phyloP scores from a whole-genome alignment of 2,329 filamentous ascomycete genomes.

The Chrysoporthe cubensis region DNA sequence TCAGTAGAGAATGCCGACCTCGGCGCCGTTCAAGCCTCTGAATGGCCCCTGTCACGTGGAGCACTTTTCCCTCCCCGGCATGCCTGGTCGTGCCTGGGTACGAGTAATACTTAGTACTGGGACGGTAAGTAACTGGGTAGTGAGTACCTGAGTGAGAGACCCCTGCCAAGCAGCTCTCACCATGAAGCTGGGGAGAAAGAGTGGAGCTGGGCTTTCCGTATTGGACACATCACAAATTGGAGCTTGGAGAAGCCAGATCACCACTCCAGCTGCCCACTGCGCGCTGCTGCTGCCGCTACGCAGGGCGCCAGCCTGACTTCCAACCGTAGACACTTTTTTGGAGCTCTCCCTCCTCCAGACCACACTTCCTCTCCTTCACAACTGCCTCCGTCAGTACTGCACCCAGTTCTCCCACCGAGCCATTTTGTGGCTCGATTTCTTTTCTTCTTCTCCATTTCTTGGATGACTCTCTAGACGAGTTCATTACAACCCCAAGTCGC shows the following conservation, averaged over 20 bases:
- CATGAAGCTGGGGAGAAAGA: not conserved
- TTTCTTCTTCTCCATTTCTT: slow-evolving; percentile 33
- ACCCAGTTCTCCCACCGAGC: slow-evolving; percentile 31
- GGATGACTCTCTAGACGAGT: slow-evolving; percentile 32
- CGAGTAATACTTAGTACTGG: not conserved
- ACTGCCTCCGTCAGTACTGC: slow-evolving; percentile 24
- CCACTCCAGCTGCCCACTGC: slow-evolving; percentile 6
- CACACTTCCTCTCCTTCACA: slow-evolving; percentile 32
- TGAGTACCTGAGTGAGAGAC: no score
- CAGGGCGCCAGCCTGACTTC: slow-evolving; percentile 8
- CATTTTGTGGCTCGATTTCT: slow-evolving; percentile 38
- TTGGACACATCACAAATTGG: slow-evolving; percentile 36
- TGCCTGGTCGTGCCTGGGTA: not conserved
- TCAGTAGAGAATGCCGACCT: slow-evolving; percentile 6
- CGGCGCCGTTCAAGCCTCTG: slow-evolving; percentile 15
- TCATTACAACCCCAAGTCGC: slow-evolving; percentile 34
- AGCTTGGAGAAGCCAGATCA: slow-evolving; percentile 38
- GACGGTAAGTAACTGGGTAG: no score
- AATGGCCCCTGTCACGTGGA: slow-evolving; percentile 23
- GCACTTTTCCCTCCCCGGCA: not conserved
- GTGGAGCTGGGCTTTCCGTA: slow-evolving; percentile 19
- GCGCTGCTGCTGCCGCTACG: not conserved
- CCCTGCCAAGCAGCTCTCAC: not conserved
- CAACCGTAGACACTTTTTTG: slow-evolving; percentile 14
- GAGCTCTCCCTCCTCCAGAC: slow-evolving; percentile 29